Base-by-base conservation (phyloP, 306 rosid species). In the Castanea sativa region DNA sequence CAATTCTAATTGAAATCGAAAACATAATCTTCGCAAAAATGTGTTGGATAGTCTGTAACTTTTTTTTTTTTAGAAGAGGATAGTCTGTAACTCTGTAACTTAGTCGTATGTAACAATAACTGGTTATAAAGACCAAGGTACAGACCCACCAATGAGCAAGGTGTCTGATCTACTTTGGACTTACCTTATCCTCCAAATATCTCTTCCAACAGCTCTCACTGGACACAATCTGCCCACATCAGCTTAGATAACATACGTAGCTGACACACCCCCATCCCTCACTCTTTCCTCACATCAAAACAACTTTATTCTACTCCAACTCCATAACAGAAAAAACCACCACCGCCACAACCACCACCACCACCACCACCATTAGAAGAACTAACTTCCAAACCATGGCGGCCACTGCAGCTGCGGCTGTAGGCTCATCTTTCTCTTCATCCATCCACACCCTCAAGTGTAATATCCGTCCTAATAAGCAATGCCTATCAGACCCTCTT, bases 161-260 rank as follows among this genome's bases (percentile, higher is more conserved):
- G 18, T 13, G n/a, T 45, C 75, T 25, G 23, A 13, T 23, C 35
- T 19, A 23, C 32, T 45, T 71, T 16, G 18, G 27, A 20, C 27
- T 76, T 55, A 78, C 85, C 93, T 89, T 90, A 90, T 92, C 95
- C 73, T 33, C 10, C 76, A 18, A 59, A 80, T 70, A 83, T 88
- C 82, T 32, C 65, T 58, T 73, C 56, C 73, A 5, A 15, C 75
- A 5, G 12, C 76, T 41, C 14, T 85, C 79, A 83, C 56, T 71
- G 86, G 93, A 83, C 92, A 82, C 71, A 85, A 86, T 84, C 80
- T 73, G 33, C 74, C 97, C 98, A 88, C 92, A 18, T 87, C 90
- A 86, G 79, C 93, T 38, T 33, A 52, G 63, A 21, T 74, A 56
- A 41, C 61, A 21, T 33, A 27, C 73, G 64, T 32, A 57, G 74